Base-by-base conservation (phyloP, 805 yeast genomes). In the Candida boidinii region DNA sequence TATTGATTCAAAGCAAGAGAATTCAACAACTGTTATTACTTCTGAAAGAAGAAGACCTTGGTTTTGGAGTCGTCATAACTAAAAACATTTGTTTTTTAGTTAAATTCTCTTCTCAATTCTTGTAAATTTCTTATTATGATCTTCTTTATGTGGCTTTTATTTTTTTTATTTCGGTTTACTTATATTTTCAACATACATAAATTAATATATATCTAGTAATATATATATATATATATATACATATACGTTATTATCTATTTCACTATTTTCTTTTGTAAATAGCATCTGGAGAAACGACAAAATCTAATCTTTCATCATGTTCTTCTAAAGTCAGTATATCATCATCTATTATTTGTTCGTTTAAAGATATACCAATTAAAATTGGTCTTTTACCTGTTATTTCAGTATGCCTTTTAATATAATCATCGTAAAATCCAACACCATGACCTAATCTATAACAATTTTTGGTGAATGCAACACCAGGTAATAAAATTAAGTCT, bases 391-490 rank as follows among this genome's bases (percentile, higher is more conserved):
- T 37, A 25, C 42, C 21, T 58, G 56, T 49, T 5, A 17, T 25
- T 48, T 65, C 53, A 7, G 39, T 17, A 43, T 75, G 75, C 31
- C 80, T 57, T 29, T 64, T 58, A 26, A 82, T 66, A 45, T 65
- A 82, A 45, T 79, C 85, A 52, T 90, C 98, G 53, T 92, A 90
- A 53, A 73, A 87, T 0, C 96, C 98, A 5, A 79, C 90, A 1
- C 98, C 98, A 51, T 86, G 94, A 1, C 98, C 98, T 33, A 90
- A 51, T 34, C 98, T 53, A 21, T 42, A 36, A 13, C 63, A 56
- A 2, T 37, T 37, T 5, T 18, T 42, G 1, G 83, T 69, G 53
- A 84, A 88, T 1, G 84, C 95, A 2, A 90, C 79, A 0, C 94
- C 96, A 0, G 97, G 97, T 0, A 90, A 64, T 6, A 90, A 56